Base-by-base conservation (phyloP, 441 rosid species). In the Mallotus japonicus region DNA sequence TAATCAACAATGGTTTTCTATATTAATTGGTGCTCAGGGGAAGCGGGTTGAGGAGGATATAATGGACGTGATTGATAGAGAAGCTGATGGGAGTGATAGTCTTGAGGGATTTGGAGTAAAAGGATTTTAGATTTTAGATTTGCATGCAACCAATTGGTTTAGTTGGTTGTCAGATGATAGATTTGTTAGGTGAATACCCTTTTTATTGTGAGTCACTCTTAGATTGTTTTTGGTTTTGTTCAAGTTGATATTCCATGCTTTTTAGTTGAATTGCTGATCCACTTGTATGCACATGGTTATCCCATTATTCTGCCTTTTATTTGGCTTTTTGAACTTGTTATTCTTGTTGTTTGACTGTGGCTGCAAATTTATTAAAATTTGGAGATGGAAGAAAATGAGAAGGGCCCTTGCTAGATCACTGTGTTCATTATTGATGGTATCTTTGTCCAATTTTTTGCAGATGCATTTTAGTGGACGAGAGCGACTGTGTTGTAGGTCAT, bases 81-180 rank as follows among this genome's bases (percentile, higher is more conserved):
- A 95, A 87, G 99, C 99, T 70, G 99, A 95, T 86, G 98, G 99
- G 59, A 95, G 99, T 79, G 99, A 95, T 74, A 95, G 99, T 50
- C 99, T 95, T 72, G 97, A 95, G 83, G 99, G 99, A 20, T 95
- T 24, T 13, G 7, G 50, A 54, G 32, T 9, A 11, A 28, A 12
- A n/a, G n/a, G n/a, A n/a, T n/a, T n/a, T n/a, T 2, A 54, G 50
- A 54, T 40, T 54, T n/a, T 12, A 15, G 20, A 51, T 7, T 24
- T 34, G 44, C 19, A 0, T 50, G 22, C 19, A 24, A 50, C 7
- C 69, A 14, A 8, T 65, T 65, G 69, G 57, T 46, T 47, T 17
- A n/a, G 50, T 62, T n/a, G 47, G 49, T 47, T 14, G 6, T 37
- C 6, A 37, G 40, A 37, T 37, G 40, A 37, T 37, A 37, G 32